A percentile compares a stretch with the other conserved stretches of the same genome.
phyloP scores from a whole-genome alignment of 2,329 filamentous ascomycete species.

The Fusarium pseudonygamai region DNA sequence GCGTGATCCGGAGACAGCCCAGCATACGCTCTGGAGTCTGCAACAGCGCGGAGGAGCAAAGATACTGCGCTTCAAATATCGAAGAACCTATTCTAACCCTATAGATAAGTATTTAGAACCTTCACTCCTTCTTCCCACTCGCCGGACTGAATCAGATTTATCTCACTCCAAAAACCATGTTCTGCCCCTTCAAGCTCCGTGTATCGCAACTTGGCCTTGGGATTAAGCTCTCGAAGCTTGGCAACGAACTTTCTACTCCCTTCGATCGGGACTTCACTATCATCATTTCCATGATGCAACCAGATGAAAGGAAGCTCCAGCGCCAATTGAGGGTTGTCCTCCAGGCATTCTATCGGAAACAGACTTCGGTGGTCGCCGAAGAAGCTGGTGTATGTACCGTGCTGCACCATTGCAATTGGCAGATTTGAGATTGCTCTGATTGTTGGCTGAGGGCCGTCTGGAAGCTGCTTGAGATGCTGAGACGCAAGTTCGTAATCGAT shows the following conservation, averaged over 20 bases:
- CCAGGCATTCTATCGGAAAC: neutral
- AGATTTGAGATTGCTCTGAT: neutral
- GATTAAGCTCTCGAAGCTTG: neutral
- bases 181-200: neutral
- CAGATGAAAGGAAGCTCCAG: neutral
- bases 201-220: neutral
- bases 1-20: too few relatives aligned
- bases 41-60: neutral
- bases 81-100: neutral
- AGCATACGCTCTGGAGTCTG: too few relatives aligned
- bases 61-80: rapidly evolving
- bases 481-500: neutral
- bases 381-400: neutral
- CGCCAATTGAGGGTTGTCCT: neutral
- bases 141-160: neutral
- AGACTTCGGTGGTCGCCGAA: neutral
- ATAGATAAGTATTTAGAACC: neutral
- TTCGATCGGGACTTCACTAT: neutral
- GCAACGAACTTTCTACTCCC: neutral
- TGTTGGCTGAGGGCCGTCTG: neutral
- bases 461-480: neutral
- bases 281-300: neutral
- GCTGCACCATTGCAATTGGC: neutral
- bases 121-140: neutral
- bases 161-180: neutral